Evolutionary conservation across 306 rosid genomes (phyloP).

Genomic region (Vachellia pachyceras): DNA sequence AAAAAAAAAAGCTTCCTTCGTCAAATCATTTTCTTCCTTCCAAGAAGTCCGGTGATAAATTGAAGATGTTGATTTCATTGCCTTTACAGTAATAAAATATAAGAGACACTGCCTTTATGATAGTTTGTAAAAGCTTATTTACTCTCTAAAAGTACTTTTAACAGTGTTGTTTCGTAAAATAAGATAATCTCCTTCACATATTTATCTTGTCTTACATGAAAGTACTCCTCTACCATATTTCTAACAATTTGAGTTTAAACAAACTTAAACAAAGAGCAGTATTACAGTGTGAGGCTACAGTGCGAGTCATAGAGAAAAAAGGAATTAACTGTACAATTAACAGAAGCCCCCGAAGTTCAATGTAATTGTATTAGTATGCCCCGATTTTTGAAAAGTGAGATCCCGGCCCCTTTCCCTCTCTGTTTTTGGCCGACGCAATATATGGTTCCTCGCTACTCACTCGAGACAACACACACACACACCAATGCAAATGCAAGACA

Average conservation of each 20-base stretch:
- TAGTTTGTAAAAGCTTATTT: not conserved
- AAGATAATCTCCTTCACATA: no score
- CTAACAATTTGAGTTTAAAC: no score
- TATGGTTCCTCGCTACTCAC: slow-evolving; percentile 23
- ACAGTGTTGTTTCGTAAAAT: no score
- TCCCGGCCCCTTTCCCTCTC: slow-evolving; percentile 51
- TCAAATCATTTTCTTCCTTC: not conserved
- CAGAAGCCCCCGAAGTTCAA: slow-evolving; percentile 22
- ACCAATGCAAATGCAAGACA: slow-evolving; percentile 74
- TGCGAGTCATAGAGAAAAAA: no score
- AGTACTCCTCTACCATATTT: no score
- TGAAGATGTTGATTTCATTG: not conserved
- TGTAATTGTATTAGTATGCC: not conserved
- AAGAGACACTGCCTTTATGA: not conserved
- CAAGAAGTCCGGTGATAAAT: slow-evolving; percentile 6
- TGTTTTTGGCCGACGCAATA: slow-evolving; percentile 42
- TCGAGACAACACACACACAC: not conserved
- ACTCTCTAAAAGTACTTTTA: no score
- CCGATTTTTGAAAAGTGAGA: slow-evolving; percentile 56
- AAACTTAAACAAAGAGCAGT: no score
- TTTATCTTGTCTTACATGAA: no score
- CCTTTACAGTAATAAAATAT: not conserved
- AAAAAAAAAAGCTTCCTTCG: not conserved
- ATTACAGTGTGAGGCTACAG: no score
- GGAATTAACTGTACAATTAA: not conserved